A percentile compares a stretch with the other conserved stretches of the same genome.
These are phyloP conservation scores for Alternaria ventricosa DNA, from an alignment of 2,329 filamentous ascomycete species.

Conservation along the genomic window DNA sequence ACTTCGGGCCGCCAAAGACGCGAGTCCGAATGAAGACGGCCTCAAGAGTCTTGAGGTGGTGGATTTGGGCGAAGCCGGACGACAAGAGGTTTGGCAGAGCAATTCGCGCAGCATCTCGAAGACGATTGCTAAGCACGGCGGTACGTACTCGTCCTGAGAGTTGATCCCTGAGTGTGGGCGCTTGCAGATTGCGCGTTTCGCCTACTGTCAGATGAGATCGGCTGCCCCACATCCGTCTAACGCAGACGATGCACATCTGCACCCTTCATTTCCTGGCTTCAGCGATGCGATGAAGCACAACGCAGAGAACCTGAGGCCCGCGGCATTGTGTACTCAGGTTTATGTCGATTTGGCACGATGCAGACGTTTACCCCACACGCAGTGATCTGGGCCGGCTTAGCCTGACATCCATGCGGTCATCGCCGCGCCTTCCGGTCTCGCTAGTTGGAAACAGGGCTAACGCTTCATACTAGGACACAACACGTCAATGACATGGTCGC, in stretches of 20 bases:
- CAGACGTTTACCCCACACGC: conserved; percentile 14
- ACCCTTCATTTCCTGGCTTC: conserved; percentile 14
- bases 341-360: neutral
- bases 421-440: conserved; percentile 7
- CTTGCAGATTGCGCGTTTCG: conserved; percentile 7
- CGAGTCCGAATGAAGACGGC: conserved; percentile 16
- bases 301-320: neutral
- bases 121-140: conserved; percentile 46
- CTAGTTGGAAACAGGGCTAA: conserved; percentile 19
- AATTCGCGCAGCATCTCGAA: conserved; percentile 37
- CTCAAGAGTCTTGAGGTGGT: conserved; percentile 25
- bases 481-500: conserved; percentile 41
- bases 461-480: conserved; percentile 33
- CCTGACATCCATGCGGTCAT: conserved; percentile 18
- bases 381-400: conserved; percentile 5
- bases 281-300: neutral
- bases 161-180: conserved; percentile 1
- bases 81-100: conserved; percentile 39
- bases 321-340: neutral
- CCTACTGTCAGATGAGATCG: conserved; percentile 12
- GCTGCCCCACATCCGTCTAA: conserved; percentile 14
- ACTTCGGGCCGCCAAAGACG: conserved; percentile 30
- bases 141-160: conserved; percentile 28
- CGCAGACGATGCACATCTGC: neutral
- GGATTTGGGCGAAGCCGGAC: conserved; percentile 45